phyloP scores from a whole-genome alignment of 2,329 filamentous ascomycete species.

The Penicillium sp. region DNA sequence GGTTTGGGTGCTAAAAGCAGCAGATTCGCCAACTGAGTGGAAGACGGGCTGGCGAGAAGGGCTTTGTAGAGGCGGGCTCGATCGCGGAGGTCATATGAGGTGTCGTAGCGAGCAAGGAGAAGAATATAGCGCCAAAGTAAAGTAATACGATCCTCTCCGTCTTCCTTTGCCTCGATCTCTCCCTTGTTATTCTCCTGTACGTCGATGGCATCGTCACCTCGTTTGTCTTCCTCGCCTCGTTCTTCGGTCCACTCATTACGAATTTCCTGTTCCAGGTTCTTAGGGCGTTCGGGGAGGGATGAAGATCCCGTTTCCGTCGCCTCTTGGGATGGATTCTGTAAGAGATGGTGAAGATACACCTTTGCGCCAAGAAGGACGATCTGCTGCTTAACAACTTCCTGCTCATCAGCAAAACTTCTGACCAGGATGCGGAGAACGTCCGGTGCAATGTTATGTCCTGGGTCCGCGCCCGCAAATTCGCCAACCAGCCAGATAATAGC shows the following conservation, averaged over 20 bases:
- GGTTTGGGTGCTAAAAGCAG: slow-evolving; percentile 94
- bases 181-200: slow-evolving; percentile 33
- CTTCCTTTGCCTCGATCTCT: slow-evolving; percentile 33
- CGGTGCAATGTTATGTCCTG: slow-evolving; percentile 86
- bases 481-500: slow-evolving; percentile 98
- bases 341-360: slow-evolving; percentile 86
- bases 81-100: slow-evolving; percentile 92
- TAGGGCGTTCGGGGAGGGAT: slow-evolving; percentile 22
- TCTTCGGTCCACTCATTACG: slow-evolving; percentile 39
- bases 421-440: slow-evolving; percentile 88
- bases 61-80: slow-evolving; percentile 86
- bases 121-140: slow-evolving; percentile 84
- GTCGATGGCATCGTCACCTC: slow-evolving; percentile 32
- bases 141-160: slow-evolving; percentile 65
- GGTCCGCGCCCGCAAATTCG: slow-evolving; percentile 81
- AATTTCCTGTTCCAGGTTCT: slow-evolving; percentile 30
- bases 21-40: slow-evolving; percentile 82
- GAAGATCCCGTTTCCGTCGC: slow-evolving; percentile 12
- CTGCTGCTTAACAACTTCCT: slow-evolving; percentile 84
- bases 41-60: slow-evolving; percentile 74
- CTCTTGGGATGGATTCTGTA: slow-evolving; percentile 50
- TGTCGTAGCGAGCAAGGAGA: slow-evolving; percentile 86
- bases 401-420: slow-evolving; percentile 82
- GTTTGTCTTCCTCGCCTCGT: slow-evolving; percentile 26
- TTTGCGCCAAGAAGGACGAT: slow-evolving; percentile 94